phyloP scores from a whole-genome alignment of 1,139 yeast species.

The Schwanniomyces etchellsii region DNA sequence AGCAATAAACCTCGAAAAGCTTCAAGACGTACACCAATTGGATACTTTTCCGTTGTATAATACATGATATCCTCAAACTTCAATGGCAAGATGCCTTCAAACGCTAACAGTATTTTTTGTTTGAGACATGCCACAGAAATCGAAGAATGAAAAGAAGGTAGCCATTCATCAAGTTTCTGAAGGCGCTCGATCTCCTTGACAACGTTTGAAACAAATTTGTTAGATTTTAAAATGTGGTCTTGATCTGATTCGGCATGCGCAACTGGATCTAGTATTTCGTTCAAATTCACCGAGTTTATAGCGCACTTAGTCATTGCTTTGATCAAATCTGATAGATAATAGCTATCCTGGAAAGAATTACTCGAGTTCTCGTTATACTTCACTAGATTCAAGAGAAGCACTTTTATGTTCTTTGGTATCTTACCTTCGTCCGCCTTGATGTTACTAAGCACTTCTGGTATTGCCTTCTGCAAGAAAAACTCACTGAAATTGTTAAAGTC shows the following conservation, averaged over 20 bases:
- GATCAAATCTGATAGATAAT: constrained; percentile 58
- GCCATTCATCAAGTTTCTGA: constrained; percentile 80
- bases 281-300: constrained; percentile 19
- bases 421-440: constrained; percentile 61
- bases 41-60: constrained; percentile 46
- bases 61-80: constrained; percentile 45
- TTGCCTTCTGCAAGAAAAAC: constrained; percentile 65
- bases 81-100: constrained; percentile 49
- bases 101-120: constrained; percentile 57
- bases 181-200: constrained; percentile 58
- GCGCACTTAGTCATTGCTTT: constrained; percentile 44
- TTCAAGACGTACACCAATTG: constrained; percentile 52
- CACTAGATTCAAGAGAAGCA: constrained; percentile 63
- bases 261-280: neutral
- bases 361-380: constrained; percentile 83
- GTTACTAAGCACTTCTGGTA: constrained; percentile 56
- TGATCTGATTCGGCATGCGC: constrained; percentile 10
- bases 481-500: constrained; percentile 66
- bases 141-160: constrained; percentile 64
- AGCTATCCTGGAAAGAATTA: constrained; percentile 71
- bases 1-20: constrained; percentile 68
- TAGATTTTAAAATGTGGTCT: constrained; percentile 7
- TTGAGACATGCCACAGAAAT: constrained; percentile 54
- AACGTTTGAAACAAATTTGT: constrained; percentile 23
- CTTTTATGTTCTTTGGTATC: constrained; percentile 60